Base-by-base conservation (phyloP, 768 basidiomycete species). In the Hemileccinum impolitum region DNA sequence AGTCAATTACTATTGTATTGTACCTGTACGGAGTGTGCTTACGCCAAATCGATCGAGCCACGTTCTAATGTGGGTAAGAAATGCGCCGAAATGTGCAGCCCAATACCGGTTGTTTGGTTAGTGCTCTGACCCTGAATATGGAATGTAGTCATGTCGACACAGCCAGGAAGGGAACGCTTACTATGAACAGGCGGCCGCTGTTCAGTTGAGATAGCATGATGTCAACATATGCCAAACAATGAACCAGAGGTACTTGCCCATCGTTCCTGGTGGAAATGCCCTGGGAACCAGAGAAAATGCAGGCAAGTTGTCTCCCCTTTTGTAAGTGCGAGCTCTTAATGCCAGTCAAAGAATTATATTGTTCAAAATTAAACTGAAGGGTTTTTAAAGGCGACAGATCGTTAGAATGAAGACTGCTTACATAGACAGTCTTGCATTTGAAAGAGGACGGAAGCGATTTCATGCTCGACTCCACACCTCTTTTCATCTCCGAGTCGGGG, bases 21-120 rank as follows among this genome's bases (percentile, higher is more conserved):
- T 23, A 41, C 10, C 14, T 23, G 21, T 40, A 38, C 23, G 32
- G 28, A 21, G 34, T 15, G 48, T 48, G 28, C 84, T 68, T 61
- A 90, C 85, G 90, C 84, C 30, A 94, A 72, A 68, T 92, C 94
- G 47, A 95, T 85, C 0, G 87, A 85, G 66, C 96, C 93, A 56
- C 95, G 80, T 67, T 98, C 95, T 6, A 97, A 91, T 0, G 95
- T 97, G 7, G 93, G 90, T 43, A 97, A 93, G 63, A 96, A 96
- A 6, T 93, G 76, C 9, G 87, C 84, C 3, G 91, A 75, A 48
- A 87, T 68, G 46, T 85, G 80, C 0, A 76, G 71, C 2, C 73
- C 75, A 26, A 83, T 69, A 23, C 94, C 94, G 0, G 94, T 94
- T 7, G 92, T 94, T 67, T 97, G 94, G 3, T 77, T 84, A 3